phyloP scores from a whole-genome alignment of 352 stramenopile genomes.

The Pythium diclinum region DNA sequence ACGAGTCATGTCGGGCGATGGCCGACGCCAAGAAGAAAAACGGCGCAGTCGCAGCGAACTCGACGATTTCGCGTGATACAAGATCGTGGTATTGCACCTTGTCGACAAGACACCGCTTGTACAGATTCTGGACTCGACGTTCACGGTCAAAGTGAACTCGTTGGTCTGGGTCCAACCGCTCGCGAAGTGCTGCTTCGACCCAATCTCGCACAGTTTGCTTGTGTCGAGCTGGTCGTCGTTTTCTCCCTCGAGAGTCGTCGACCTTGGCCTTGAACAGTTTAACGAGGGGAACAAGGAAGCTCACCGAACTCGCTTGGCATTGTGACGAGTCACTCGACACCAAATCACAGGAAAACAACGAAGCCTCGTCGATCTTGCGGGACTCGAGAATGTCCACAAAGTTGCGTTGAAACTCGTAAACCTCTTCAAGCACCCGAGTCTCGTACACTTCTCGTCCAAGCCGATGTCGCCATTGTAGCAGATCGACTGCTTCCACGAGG shows the following conservation, averaged over 20 bases:
- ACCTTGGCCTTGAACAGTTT: not conserved
- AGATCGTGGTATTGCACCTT: not conserved
- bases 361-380: constrained; percentile 3
- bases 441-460: constrained; percentile 42
- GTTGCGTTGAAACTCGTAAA: constrained; percentile 41
- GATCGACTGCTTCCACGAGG: constrained; percentile 24
- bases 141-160: not conserved
- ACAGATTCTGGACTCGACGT: not conserved
- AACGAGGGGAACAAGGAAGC: not conserved
- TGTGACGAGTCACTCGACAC: not conserved
- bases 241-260: not conserved
- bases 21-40: constrained; percentile 1
- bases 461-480: constrained; percentile 39
- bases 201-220: constrained; percentile 3
- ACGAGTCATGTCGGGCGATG: not conserved
- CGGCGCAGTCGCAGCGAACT: not conserved
- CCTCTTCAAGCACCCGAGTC: constrained; percentile 35
- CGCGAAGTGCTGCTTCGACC: not conserved
- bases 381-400: constrained; percentile 33
- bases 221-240: not conserved
- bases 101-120: not conserved
- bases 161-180: not conserved
- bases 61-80: not conserved
- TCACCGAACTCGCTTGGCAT: not conserved
- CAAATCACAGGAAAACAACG: not conserved